Percentiles rank a stretch among this genome's conserved stretches.
Conservation (phyloP, 192 early-diverging fungal species). For the Jimgerdemannia flammicorona region DNA sequence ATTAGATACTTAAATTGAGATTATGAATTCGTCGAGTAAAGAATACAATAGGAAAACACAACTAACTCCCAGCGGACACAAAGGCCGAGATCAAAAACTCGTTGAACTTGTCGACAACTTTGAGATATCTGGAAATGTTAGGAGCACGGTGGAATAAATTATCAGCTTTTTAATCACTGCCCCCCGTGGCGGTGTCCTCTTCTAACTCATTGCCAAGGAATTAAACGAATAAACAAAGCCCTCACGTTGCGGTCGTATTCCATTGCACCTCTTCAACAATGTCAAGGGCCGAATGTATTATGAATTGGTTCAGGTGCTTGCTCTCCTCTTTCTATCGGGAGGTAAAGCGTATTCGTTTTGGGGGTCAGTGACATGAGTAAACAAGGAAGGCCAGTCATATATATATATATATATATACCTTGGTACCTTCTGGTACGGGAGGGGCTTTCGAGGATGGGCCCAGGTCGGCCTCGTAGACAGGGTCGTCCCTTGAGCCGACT, state of each 20-base stretch:
- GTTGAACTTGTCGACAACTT: conserved; percentile 93
- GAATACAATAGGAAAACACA: neutral
- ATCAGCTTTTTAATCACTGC: neutral
- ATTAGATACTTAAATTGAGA: neutral
- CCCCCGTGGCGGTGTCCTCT: neutral
- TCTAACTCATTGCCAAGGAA: neutral
- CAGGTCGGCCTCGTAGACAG: conserved; percentile 91
- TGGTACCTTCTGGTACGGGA: conserved; percentile 31
- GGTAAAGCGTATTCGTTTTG: conserved; percentile 1
- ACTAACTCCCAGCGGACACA: conserved; percentile 80
- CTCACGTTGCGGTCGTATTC: conserved; percentile 57
- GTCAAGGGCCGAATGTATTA: conserved; percentile 95
- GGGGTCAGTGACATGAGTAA: neutral
- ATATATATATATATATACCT: neutral
- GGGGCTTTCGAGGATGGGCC: conserved; percentile 44
- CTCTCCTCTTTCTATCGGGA: conserved; percentile 68
- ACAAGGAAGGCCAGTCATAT: neutral
- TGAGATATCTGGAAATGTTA: conserved; percentile 39
- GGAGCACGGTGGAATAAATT: too few species aligned
- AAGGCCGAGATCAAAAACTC: conserved; percentile 91
- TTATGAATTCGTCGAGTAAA: neutral
- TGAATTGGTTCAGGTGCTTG: conserved; percentile 93
- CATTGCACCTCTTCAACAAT: conserved; percentile 94
- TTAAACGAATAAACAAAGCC: neutral
- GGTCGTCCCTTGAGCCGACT: too few species aligned